Percentiles rank a stretch among this genome's conserved stretches.
phyloP scores from a whole-genome alignment of 345 rosid species.

The Eucalyptus cloeziana region DNA sequence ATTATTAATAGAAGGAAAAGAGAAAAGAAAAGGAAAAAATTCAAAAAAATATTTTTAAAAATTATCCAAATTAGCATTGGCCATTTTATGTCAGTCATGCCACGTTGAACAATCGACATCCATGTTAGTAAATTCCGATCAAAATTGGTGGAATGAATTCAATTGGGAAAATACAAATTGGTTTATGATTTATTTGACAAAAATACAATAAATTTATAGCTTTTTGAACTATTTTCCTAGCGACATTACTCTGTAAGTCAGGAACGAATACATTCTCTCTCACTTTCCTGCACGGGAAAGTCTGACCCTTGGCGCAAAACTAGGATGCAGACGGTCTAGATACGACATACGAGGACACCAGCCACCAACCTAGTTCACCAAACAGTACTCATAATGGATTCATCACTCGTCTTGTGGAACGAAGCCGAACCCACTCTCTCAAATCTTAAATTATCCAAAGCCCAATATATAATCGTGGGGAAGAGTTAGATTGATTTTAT shows the following conservation, averaged over 20 bases:
- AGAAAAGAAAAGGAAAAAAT: accelerated
- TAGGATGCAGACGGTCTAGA: background rate
- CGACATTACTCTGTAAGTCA: background rate
- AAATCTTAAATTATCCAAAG: background rate
- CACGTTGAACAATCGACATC: accelerated
- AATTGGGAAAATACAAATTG: no score
- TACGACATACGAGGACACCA: background rate
- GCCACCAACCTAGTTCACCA: background rate
- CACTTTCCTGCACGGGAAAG: background rate
- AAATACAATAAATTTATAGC: no score
- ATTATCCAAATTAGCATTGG: accelerated
- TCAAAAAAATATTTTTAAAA: no score
- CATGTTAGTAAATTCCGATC: no score
- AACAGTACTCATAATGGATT: background rate
- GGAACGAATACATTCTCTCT: background rate
- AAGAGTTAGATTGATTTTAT: background rate
- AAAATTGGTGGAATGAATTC: no score
- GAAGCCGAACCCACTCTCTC: background rate
- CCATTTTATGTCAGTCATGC: accelerated
- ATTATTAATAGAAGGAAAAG: no score
- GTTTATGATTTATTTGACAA: no score
- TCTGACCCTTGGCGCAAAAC: background rate
- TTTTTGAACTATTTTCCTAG: background rate
- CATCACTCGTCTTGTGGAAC: background rate
- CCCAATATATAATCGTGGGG: background rate